phyloP scores from a whole-genome alignment of 345 rosid genomes.

The Fremontodendron californicum region DNA sequence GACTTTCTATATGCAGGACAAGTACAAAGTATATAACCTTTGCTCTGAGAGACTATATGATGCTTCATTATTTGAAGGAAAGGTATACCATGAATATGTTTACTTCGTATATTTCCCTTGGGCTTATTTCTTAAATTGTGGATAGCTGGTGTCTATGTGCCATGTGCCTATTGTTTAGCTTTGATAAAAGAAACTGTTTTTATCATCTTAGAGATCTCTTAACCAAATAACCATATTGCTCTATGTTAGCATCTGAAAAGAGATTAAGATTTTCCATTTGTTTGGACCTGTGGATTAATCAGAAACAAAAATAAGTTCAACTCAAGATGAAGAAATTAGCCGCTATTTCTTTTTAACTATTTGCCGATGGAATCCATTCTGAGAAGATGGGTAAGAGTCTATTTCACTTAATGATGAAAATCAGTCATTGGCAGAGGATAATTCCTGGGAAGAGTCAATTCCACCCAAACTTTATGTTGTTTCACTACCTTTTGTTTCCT shows the following conservation, averaged over 20 bases:
- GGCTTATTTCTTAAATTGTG: background rate
- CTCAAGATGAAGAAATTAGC: background rate
- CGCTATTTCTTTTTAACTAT: background rate
- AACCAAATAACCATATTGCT: background rate
- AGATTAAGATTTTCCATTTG: background rate
- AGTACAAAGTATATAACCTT: constrained; percentile 88
- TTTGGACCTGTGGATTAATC: background rate
- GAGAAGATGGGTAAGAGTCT: background rate
- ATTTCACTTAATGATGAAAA: background rate
- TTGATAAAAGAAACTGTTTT: background rate
- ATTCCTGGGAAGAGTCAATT: background rate
- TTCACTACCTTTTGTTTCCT: background rate
- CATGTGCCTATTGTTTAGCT: background rate
- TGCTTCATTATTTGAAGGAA: constrained; percentile 84
- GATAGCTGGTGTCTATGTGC: background rate
- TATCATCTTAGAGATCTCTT: background rate
- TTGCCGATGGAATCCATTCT: background rate
- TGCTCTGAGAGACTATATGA: constrained; percentile 89
- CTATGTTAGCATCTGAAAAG: background rate
- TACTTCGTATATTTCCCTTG: background rate
- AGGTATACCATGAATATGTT: constrained; percentile 39
- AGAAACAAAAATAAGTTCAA: background rate
- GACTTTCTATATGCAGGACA: constrained; percentile 42
- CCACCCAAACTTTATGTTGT: background rate
- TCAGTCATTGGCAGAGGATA: background rate